Conservation (phyloP, 331 rosid genomes). For the Malus hybrid region DNA sequence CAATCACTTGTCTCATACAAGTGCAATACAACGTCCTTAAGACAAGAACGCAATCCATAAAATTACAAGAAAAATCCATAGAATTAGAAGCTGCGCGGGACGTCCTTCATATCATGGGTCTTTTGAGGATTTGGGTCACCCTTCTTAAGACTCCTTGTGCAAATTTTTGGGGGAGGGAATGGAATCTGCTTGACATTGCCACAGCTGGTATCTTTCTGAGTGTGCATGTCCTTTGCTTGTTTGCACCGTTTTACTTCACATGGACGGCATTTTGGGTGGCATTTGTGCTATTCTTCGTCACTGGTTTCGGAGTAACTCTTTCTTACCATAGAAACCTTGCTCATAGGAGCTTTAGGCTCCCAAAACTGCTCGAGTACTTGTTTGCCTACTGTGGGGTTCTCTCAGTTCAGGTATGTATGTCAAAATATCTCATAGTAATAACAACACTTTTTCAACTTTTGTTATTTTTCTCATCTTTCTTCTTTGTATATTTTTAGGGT, state of each 20-base stretch:
- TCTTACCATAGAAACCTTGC: constrained; percentile 38
- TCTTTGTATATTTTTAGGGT: neutral
- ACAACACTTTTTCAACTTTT: neutral
- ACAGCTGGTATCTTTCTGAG: constrained; percentile 16
- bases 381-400: constrained; percentile 28
- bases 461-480: neutral
- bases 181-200: constrained; percentile 22
- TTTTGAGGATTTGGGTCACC: neutral
- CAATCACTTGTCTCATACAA: neutral
- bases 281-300: neutral
- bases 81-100: neutral
- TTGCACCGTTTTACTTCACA: constrained; percentile 29
- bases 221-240: constrained; percentile 18
- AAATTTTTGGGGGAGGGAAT: constrained; percentile 16
- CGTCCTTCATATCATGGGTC: neutral
- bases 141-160: neutral
- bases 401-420: constrained; percentile 11
- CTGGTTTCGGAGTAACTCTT: constrained; percentile 24
- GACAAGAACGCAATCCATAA: no score
- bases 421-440: neutral
- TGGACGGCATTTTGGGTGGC: constrained; percentile 18
- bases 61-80: neutral
- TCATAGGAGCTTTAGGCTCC: constrained; percentile 33
- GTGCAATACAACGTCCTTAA: neutral
- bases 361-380: constrained; percentile 37